These are phyloP conservation scores for Maudiozyma humilis DNA, from an alignment of 1,139 yeast genomes.

Conservation along the genomic window DNA sequence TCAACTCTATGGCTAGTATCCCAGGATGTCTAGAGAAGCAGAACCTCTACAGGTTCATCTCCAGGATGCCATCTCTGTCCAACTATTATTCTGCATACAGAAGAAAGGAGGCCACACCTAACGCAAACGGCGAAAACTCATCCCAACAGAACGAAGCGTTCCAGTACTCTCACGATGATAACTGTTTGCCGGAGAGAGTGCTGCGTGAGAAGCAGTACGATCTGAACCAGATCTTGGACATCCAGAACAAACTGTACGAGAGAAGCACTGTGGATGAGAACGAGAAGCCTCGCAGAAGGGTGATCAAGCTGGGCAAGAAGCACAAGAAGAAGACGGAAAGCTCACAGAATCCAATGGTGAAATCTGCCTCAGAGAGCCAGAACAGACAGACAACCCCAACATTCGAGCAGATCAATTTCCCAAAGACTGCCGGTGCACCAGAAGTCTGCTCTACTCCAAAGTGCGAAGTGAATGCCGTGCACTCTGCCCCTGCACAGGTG, in stretches of 20 bases:
- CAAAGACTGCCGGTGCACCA: not conserved
- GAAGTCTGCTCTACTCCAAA: not conserved
- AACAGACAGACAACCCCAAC: constrained; percentile 2
- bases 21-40: constrained; percentile 35
- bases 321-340: no score
- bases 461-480: not conserved
- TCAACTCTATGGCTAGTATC: constrained; percentile 24
- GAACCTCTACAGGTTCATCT: constrained; percentile 31
- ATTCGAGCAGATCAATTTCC: constrained; percentile 3
- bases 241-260: constrained; percentile 28
- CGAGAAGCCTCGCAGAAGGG: constrained; percentile 26
- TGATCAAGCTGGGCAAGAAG: constrained; percentile 18
- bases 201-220: constrained; percentile 22
- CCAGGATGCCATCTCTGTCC: constrained; percentile 29
- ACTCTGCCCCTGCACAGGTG: not conserved
- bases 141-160: not conserved
- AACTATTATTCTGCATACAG: constrained; percentile 16
- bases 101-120: not conserved
- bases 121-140: not conserved
- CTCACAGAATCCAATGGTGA: no score
- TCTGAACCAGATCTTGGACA: constrained; percentile 22
- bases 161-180: constrained; percentile 11
- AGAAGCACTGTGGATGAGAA: constrained; percentile 23
- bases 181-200: constrained; percentile 22
- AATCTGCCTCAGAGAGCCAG: no score